These are phyloP conservation scores for Selaginella tamariscina DNA, from an alignment of 75 land plant species.

Conservation along the genomic window DNA sequence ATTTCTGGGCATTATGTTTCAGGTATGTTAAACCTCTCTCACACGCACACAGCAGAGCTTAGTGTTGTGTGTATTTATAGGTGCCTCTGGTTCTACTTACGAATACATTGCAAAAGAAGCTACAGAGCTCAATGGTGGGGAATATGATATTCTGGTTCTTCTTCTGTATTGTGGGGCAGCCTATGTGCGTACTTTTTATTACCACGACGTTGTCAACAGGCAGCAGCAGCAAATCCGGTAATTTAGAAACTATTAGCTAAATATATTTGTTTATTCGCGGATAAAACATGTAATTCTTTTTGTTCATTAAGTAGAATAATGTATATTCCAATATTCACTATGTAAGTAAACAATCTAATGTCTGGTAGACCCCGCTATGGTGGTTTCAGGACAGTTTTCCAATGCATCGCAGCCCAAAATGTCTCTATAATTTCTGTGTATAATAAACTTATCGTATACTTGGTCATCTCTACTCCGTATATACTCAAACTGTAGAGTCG, in stretches of 20 bases:
- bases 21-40: constrained; percentile 34
- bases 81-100: constrained; percentile 82
- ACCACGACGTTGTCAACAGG: constrained; percentile 52
- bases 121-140: constrained; percentile 8
- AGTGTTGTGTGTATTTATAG: constrained; percentile 23
- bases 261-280: too few species aligned
- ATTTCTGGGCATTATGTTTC: constrained; percentile 82
- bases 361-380: too few species aligned
- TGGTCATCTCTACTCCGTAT: constrained; percentile 67
- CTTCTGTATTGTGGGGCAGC: constrained; percentile 8
- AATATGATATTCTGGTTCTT: constrained; percentile 13
- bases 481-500: constrained; percentile 80
- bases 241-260: too few species aligned
- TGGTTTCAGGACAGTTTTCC: too few species aligned
- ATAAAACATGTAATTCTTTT: too few species aligned
- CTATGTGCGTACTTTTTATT: constrained; percentile 4
- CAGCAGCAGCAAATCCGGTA: too few species aligned
- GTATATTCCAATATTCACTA: too few species aligned
- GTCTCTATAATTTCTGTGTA: constrained; percentile 66
- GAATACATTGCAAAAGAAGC: constrained; percentile 26
- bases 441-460: constrained; percentile 77
- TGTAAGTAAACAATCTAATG: too few species aligned
- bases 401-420: constrained; percentile 65
- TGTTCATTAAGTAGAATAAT: too few species aligned
- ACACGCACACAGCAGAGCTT: neutral